Evolutionary conservation across 352 stramenopile genomes (phyloP).

Genomic region (Labyrinthula sp.): DNA sequence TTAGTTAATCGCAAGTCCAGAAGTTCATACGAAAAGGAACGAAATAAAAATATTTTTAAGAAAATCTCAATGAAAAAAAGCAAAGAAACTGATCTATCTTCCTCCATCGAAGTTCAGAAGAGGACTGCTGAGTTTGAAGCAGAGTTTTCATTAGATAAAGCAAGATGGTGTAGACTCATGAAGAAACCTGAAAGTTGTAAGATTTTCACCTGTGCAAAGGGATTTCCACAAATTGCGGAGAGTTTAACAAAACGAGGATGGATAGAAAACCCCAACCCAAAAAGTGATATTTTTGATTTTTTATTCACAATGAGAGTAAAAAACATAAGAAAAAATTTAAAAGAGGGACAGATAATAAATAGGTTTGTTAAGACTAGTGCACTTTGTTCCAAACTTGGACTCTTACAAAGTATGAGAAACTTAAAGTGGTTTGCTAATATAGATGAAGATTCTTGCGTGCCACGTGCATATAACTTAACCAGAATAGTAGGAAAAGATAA

Average conservation of each 20-base stretch:
- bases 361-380: constrained; percentile 21
- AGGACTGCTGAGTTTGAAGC: too few species aligned
- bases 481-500: constrained; percentile 43
- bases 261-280: constrained; percentile 21
- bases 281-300: constrained; percentile 26
- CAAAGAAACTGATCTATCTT: too few species aligned
- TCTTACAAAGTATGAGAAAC: constrained; percentile 54
- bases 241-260: constrained; percentile 16
- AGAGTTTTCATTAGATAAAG: too few species aligned
- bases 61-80: too few species aligned
- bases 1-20: too few species aligned
- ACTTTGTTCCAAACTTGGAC: constrained; percentile 49
- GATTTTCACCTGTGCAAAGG: constrained; percentile 25
- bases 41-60: too few species aligned
- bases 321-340: neutral
- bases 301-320: constrained; percentile 9
- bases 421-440: constrained; percentile 53
- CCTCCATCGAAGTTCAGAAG: too few species aligned
- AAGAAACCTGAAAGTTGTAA: too few species aligned
- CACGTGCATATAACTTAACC: constrained; percentile 63
- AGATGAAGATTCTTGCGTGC: constrained; percentile 56
- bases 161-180: too few species aligned
- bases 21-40: too few species aligned
- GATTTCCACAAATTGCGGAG: constrained; percentile 15
- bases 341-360: constrained; percentile 25